A percentile compares a stretch with the other conserved stretches of the same genome.
phyloP scores from a whole-genome alignment of 805 yeast genomes.

The Candida sakaeoensis region DNA sequence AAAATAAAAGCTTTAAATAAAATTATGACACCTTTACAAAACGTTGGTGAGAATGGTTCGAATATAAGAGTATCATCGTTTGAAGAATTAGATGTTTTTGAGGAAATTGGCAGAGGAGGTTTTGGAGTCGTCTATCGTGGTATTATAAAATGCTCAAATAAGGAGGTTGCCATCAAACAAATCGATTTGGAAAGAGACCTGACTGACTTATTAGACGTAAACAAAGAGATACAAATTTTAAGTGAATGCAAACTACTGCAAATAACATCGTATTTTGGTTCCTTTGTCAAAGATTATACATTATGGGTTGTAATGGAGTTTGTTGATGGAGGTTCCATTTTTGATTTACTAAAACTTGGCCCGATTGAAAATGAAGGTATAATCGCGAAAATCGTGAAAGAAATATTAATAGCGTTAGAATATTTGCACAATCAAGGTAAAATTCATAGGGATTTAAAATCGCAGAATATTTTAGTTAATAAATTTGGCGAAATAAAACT shows the following conservation, averaged over 20 bases:
- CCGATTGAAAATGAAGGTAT: constrained; percentile 51
- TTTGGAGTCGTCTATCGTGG: constrained; percentile 77
- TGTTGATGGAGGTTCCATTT: constrained; percentile 74
- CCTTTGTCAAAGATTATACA: constrained; percentile 64
- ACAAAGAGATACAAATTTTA: constrained; percentile 65
- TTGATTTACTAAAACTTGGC: constrained; percentile 58
- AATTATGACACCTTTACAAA: constrained; percentile 1
- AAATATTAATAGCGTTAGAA: constrained; percentile 55
- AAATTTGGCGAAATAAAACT: constrained; percentile 38
- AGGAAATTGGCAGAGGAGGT: constrained; percentile 71
- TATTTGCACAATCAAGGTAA: constrained; percentile 70
- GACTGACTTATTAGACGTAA: constrained; percentile 64
- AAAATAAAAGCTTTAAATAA: not conserved
- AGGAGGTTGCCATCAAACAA: constrained; percentile 58
- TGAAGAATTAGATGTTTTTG: constrained; percentile 41
- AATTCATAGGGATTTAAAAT: constrained; percentile 59
- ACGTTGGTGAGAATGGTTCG: not conserved
- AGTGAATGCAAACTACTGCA: constrained; percentile 62
- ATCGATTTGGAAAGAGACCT: constrained; percentile 69
- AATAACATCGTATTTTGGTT: constrained; percentile 67
- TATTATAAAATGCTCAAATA: constrained; percentile 37
- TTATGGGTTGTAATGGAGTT: constrained; percentile 81
- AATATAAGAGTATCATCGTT: constrained; percentile 17
- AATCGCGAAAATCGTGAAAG: constrained; percentile 51
- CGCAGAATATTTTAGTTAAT: constrained; percentile 38